Base-by-base conservation (phyloP, 116 monocot species). In the Iris pallida region DNA sequence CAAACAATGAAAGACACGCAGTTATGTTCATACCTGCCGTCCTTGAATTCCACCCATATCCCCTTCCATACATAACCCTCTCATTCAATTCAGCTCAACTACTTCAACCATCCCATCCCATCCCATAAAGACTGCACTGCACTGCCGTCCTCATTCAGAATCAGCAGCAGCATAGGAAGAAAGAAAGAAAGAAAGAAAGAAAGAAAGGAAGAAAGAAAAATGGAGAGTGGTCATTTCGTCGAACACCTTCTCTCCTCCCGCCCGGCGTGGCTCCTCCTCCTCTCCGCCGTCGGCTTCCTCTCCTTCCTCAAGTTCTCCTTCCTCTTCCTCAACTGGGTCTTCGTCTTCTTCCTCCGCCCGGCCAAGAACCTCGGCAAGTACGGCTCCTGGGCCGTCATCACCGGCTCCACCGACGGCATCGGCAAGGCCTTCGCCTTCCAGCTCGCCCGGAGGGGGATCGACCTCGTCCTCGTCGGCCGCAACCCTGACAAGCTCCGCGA, bases 371-470 rank as follows among this genome's bases (percentile, higher is more conserved):
- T 90, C 16, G 71, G 61, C 7, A 54, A 63, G 5, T 96, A 96
- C 78, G 96, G 96, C 68, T 70, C 80, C n/a, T 96, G 86, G 86
- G 89, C 92, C 53, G 76, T 92, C 69, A 71, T 96, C 68, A 96
- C 96, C 48, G 96, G 92, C 47, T 64, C 92, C 49, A 92, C 89
- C 5, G 88, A 91, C 78, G 95, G 95, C 53, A 96, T 96, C 82
- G 89, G 91, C 53, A 79, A 57, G 59, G 68, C 84, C 44, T 72
- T 96, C 79, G 82, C 91, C 49, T 86, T 91, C 76, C 86, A 84
- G 71, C 68, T 91, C 61, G 91, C 89, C 44, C 71, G 73, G 7
- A 53, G 57, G 11, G 82, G 83, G 13, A 75, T 91, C 48, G 69
- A 74, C 81, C 61, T 95, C 59, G 78, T 91, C 17, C 86, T 91